These are phyloP conservation scores for Westerdykella ornata DNA, from an alignment of 2,329 filamentous ascomycete species.

Conservation along the genomic window DNA sequence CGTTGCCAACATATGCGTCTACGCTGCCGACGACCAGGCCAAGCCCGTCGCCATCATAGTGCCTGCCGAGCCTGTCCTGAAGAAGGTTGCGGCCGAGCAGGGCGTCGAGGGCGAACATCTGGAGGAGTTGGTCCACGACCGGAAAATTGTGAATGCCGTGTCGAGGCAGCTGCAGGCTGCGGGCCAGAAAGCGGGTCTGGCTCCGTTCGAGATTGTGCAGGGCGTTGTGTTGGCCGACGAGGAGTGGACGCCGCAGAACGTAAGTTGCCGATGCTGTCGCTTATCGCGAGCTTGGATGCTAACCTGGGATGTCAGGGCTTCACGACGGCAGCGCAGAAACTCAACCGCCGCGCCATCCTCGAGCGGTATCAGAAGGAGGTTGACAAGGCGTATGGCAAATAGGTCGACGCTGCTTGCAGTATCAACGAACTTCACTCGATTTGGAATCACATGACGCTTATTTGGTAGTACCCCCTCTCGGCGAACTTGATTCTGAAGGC, in stretches of 20 bases:
- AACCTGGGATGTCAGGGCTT: conserved; percentile 35
- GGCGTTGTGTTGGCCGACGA: conserved; percentile 75
- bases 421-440: too few relatives aligned
- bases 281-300: conserved; percentile 7
- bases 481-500: too few relatives aligned
- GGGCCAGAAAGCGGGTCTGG: conserved; percentile 60
- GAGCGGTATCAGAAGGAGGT: conserved; percentile 48
- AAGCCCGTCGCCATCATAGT: conserved; percentile 80
- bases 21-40: conserved; percentile 66
- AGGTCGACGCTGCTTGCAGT: background rate
- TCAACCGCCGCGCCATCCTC: conserved; percentile 46
- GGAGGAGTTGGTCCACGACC: conserved; percentile 62
- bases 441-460: too few relatives aligned
- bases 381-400: conserved; percentile 40
- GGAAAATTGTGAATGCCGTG: conserved; percentile 58
- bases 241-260: conserved; percentile 80
- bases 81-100: conserved; percentile 49
- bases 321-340: conserved; percentile 48
- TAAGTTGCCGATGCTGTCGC: conserved; percentile 46
- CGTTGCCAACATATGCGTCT: conserved; percentile 81
- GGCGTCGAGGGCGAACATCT: conserved; percentile 59
- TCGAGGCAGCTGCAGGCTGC: conserved; percentile 62
- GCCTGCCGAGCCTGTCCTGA: conserved; percentile 50
- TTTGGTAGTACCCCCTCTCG: too few relatives aligned
- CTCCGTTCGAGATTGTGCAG: conserved; percentile 65